Evolutionary conservation across 345 rosid genomes (phyloP), one percentile per base, ranked within the genome.

Genomic region (Arabidopsis arenosa): DNA sequence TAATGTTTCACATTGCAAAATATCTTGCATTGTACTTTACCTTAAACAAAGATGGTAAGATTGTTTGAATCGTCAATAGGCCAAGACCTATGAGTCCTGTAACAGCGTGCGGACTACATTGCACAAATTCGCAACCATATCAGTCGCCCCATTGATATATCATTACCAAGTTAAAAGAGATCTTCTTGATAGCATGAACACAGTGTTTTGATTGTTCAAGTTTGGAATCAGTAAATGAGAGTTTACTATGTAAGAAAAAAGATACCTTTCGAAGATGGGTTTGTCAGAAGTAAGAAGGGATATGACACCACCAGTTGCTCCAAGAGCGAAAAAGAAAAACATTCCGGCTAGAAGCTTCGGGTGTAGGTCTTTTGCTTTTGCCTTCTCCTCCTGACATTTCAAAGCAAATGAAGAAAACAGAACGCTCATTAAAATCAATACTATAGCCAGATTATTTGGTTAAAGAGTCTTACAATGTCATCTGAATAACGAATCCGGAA

Each of bases 301-400:
- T 64, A 83, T 90, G 23, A 95, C 8, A 53, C 99, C 97, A 62
- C 97, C 99, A 0, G 93, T 92, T 37, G 99, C 99, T 56, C 99
- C 99, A 32, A 90, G 88, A 5, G 96, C 83, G 73, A 95, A 95
- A 83, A 90, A 95, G 93, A 92, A 87, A 81, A 90, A 95, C 97
- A 95, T 90, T 32, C 97, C 99, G 0, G 83, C 96, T 6, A 95
- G 81, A 54, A 95, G 96, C 84, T 92, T 95, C 4, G 97, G 97
- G 75, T 95, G 99, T 83, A 92, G 80, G 72, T 90, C 97, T 75
- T 89, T 92, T 1, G 97, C 99, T 30, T 78, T 89, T 64, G 99
- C 93, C 82, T 87, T 95, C 84, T 90, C 97, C 68, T 92, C 96
- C 96, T 91, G 57, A 39, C 66, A 55, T 58, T 21, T 66, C 63